A percentile compares a stretch with the other conserved stretches of the same genome.
phyloP scores from a whole-genome alignment of 1,284 basidiomycete genomes.

The Tilletia indica region DNA sequence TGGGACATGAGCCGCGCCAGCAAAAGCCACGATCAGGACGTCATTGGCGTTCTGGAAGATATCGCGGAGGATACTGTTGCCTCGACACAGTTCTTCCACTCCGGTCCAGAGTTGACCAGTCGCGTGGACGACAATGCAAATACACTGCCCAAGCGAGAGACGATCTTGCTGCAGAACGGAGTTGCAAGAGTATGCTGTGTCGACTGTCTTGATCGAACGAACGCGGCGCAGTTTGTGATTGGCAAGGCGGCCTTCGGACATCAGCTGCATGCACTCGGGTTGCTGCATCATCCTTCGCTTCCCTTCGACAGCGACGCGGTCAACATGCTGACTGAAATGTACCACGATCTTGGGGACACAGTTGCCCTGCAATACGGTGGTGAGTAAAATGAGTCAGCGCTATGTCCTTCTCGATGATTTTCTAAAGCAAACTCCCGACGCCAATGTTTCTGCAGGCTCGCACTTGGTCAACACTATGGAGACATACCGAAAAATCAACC shows the following conservation, averaged over 20 bases:
- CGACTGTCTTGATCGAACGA: conserved; percentile 90
- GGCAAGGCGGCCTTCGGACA: conserved; percentile 92
- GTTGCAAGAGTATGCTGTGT: conserved; percentile 66
- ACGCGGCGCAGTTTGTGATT: conserved; percentile 96
- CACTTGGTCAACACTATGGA: conserved; percentile 95
- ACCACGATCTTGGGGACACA: conserved; percentile 68
- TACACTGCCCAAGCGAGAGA: conserved; percentile 23
- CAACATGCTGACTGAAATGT: conserved; percentile 98
- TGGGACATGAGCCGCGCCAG: conserved; percentile 76
- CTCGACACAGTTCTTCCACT: conserved; percentile 89
- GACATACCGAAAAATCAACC: conserved; percentile 85
- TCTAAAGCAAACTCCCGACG: background rate
- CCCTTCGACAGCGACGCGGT: conserved; percentile 93
- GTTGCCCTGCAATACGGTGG: conserved; percentile 92
- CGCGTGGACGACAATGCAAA: conserved; percentile 3
- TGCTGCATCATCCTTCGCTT: conserved; percentile 70
- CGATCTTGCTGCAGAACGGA: conserved; percentile 82
- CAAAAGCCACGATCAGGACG: conserved; percentile 84
- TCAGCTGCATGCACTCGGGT: conserved; percentile 88
- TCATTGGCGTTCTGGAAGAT: conserved; percentile 91
- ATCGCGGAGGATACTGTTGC: conserved; percentile 91
- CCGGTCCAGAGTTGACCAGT: conserved; percentile 54
- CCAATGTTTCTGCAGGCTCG: conserved; percentile 59
- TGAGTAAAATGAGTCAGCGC: conserved; percentile 49
- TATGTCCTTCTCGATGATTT: background rate